A percentile compares a stretch with the other conserved stretches of the same genome.
These are phyloP conservation scores for Tillandsia leiboldiana DNA, from an alignment of 176 grass and related monocot genomes.

Conservation along the genomic window DNA sequence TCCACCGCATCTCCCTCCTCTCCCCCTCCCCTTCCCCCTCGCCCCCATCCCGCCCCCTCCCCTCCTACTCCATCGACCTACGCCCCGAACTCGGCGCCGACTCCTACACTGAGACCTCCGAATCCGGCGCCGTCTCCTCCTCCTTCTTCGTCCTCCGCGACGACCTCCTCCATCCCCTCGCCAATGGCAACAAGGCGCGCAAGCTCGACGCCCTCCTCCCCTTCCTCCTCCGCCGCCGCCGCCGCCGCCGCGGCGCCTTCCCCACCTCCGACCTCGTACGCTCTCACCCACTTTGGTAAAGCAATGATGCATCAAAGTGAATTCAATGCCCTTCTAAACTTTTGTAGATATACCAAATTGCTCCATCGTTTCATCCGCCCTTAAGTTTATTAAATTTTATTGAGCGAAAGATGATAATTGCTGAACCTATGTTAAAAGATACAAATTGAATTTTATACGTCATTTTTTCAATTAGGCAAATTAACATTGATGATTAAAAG, in stretches of 20 bases:
- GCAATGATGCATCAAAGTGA: background rate
- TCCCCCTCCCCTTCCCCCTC: constrained; percentile 19
- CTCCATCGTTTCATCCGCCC: too few relatives aligned
- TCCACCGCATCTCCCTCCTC: constrained; percentile 57
- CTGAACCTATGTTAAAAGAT: too few relatives aligned
- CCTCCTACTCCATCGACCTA: background rate
- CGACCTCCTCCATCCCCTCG: constrained; percentile 79
- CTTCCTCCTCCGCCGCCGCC: constrained; percentile 35
- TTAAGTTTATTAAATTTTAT: too few relatives aligned
- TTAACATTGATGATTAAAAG: too few relatives aligned
- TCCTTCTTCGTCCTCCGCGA: constrained; percentile 59
- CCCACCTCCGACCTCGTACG: constrained; percentile 1
- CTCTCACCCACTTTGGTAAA: background rate
- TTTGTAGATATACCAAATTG: too few relatives aligned
- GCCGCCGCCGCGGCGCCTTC: constrained; percentile 19
- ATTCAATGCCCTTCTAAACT: too few relatives aligned
- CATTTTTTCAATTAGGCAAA: too few relatives aligned
- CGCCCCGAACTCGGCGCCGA: background rate
- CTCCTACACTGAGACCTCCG: constrained; percentile 37
- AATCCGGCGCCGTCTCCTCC: background rate
- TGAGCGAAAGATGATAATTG: too few relatives aligned
- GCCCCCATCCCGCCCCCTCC: constrained; percentile 3
- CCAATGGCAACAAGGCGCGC: constrained; percentile 87
- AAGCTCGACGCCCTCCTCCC: constrained; percentile 87
- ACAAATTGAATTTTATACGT: too few relatives aligned